phyloP scores from a whole-genome alignment of 176 grass and related monocot species.

The Carex littledalei region DNA sequence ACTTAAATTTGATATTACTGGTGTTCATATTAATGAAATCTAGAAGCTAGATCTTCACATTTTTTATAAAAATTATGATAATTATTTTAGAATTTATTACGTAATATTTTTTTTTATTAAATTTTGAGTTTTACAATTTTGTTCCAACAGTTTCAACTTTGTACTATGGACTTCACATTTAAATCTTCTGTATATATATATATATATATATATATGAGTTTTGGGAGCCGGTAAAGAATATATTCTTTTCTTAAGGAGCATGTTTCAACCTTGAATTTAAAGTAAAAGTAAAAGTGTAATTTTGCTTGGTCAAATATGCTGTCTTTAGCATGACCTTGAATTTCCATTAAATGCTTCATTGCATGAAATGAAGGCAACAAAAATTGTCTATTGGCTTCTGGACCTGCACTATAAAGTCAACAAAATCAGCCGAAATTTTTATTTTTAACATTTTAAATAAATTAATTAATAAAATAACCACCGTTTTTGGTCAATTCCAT shows the following conservation, averaged over 20 bases:
- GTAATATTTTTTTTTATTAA: too few relatives aligned
- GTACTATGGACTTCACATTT: not conserved
- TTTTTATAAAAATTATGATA: too few relatives aligned
- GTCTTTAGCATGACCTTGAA: not conserved
- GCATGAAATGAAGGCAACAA: not conserved
- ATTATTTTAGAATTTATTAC: too few relatives aligned
- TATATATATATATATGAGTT: not conserved
- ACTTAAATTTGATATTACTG: too few relatives aligned
- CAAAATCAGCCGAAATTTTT: too few relatives aligned
- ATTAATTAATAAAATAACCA: too few relatives aligned
- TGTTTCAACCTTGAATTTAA: not conserved
- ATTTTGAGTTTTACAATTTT: too few relatives aligned
- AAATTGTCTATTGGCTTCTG: not conserved
- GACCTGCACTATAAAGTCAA: not conserved
- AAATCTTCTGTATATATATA: not conserved
- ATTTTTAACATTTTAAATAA: too few relatives aligned
- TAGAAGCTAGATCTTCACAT: too few relatives aligned
- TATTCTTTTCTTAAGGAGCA: not conserved
- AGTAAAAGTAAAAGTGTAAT: slow-evolving; percentile 4
- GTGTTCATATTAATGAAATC: too few relatives aligned
- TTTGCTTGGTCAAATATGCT: not conserved
- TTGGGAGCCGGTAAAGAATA: not conserved
- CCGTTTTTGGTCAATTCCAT: too few relatives aligned
- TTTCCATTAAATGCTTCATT: not conserved
- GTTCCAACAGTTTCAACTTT: not conserved